Base-by-base conservation (phyloP, 192 early-diverging fungal genomes). In the Podila epigama region DNA sequence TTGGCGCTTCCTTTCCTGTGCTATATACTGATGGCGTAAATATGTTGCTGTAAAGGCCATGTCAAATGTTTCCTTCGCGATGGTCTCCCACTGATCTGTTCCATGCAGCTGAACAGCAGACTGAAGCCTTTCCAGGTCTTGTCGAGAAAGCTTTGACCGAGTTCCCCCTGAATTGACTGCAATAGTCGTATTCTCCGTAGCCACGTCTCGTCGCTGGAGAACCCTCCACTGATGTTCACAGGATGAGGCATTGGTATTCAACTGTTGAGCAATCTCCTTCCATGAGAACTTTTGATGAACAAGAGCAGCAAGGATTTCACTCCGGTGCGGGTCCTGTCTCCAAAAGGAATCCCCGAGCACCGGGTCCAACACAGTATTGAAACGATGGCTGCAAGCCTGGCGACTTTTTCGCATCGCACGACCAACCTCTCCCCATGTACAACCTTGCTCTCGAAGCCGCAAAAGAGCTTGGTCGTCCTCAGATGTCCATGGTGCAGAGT, bases 301-400 rank as follows among this genome's bases (percentile, higher is more conserved):
- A 1, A 63, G n/a, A 6, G 29, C 28, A 5, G 18, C n/a, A 4
- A 71, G 32, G 11, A 40, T 20, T 4, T 31, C 40, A n/a, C 32
- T 58, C 12, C 13, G 42, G 2, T 63, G 54, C 1, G 41, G 54
- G 15, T 64, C 32, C 12, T 39, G 10, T 10, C 25, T 35, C 69
- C 69, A 71, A 36, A 71, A 71, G n/a, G 39, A 10, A 7, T 15
- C 20, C 0, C 60, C 68, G 11, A 37, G 48, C 13, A 35, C 20
- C 3, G 69, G 69, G n/a, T 58, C 35, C 29, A 71, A 41, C 0
- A 58, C 55, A 58, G 69, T 15, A 40, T 71, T 48, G 29, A 58
- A 71, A 7, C 69, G 60, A 15, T 55, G 53, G 37, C 63, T 71
- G 28, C 69, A 71, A 5, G 61, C 53, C 51, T 71, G 69, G n/a